Evolutionary conservation across 345 rosid genomes (phyloP).

Genomic region (Moricandia arvensis): DNA sequence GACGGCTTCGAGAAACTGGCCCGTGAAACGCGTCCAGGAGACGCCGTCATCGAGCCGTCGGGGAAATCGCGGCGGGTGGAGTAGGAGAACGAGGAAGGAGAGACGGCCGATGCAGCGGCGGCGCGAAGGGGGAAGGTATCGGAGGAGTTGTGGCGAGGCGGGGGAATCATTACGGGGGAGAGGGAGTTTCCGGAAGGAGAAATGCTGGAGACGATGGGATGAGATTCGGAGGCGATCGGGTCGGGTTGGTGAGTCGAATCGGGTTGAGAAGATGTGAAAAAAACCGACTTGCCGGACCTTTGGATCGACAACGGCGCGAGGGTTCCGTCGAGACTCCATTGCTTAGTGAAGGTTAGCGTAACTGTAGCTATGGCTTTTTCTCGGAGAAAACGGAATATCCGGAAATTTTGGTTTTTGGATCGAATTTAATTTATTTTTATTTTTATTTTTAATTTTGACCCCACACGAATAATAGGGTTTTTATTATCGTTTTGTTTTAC

Average conservation of each 20-base stretch:
- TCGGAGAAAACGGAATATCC: constrained; percentile 16
- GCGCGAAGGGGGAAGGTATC: constrained; percentile 42
- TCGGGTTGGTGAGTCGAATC: constrained; percentile 50
- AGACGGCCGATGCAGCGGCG: constrained; percentile 35
- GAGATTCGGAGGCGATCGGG: constrained; percentile 38
- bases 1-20: constrained; percentile 39
- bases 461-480: constrained; percentile 22
- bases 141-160: constrained; percentile 72
- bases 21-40: constrained; percentile 44
- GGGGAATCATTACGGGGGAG: constrained; percentile 90
- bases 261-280: constrained; percentile 54
- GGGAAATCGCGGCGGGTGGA: constrained; percentile 36
- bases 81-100: constrained; percentile 47
- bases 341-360: not conserved
- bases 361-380: constrained; percentile 7
- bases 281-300: constrained; percentile 89
- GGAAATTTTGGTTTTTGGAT: constrained; percentile 14
- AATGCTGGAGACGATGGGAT: constrained; percentile 38
- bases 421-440: not conserved
- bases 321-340: constrained; percentile 78
- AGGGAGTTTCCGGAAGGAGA: constrained; percentile 67
- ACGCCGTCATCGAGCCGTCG: constrained; percentile 40
- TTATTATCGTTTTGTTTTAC: not conserved
- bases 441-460: not conserved
- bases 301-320: constrained; percentile 77